Evolutionary conservation across 352 stramenopile species (phyloP).

Genomic region (Phytophthora europaea): DNA sequence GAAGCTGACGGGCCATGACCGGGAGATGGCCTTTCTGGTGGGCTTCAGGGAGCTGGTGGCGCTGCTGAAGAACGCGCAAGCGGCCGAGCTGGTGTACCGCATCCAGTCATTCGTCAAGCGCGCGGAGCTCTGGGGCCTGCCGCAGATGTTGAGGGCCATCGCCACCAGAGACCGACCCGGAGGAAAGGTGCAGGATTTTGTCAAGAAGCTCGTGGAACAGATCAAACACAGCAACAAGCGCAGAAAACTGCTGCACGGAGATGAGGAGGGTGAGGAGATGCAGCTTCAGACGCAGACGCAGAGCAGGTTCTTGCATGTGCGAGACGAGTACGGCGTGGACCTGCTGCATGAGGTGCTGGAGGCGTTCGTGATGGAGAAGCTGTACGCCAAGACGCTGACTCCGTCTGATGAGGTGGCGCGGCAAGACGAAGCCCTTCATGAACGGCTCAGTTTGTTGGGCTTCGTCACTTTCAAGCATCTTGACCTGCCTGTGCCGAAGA

Average conservation of each 20-base stretch:
- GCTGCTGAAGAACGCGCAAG: conserved; percentile 68
- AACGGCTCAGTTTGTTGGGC: conserved; percentile 72
- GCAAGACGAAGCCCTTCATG: conserved; percentile 68
- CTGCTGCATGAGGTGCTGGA: conserved; percentile 83
- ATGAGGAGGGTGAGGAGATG: conserved; percentile 6
- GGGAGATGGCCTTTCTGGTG: conserved; percentile 69
- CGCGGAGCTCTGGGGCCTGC: conserved; percentile 65
- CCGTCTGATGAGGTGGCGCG: conserved; percentile 47
- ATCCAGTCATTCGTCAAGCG: conserved; percentile 83
- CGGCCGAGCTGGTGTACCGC: conserved; percentile 80
- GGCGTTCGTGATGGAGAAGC: conserved; percentile 92
- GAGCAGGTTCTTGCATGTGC: conserved; percentile 40
- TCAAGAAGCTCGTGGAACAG: conserved; percentile 69
- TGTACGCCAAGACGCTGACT: conserved; percentile 79
- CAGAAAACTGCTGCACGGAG: conserved; percentile 34
- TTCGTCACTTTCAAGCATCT: conserved; percentile 91
- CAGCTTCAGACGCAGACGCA: neutral
- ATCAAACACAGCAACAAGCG: conserved; percentile 57
- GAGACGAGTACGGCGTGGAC: conserved; percentile 52
- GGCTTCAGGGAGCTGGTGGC: conserved; percentile 68
- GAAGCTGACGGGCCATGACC: conserved; percentile 49
- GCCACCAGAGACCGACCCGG: conserved; percentile 55
- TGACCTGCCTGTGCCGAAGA: conserved; percentile 70
- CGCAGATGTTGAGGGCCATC: conserved; percentile 54
- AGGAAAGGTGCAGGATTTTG: conserved; percentile 70